phyloP scores from a whole-genome alignment of 352 stramenopile genomes.

The Blastocystis sp. region DNA sequence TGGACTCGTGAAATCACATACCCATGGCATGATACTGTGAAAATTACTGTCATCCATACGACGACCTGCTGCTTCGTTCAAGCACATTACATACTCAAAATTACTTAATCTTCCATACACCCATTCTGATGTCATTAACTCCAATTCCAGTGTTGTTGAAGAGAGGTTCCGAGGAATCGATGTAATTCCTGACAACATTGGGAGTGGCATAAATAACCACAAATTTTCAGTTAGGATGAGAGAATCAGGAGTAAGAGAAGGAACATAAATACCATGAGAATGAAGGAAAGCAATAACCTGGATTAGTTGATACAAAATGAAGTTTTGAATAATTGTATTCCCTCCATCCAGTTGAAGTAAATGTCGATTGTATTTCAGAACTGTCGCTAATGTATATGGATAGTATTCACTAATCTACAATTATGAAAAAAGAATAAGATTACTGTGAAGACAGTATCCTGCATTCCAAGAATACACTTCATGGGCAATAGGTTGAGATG shows the following conservation, averaged over 20 bases:
- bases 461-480: not conserved
- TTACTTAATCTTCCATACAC: slow-evolving; percentile 81
- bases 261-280: slow-evolving; percentile 27
- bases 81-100: slow-evolving; percentile 86
- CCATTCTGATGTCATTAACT: slow-evolving; percentile 79
- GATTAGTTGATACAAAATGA: slow-evolving; percentile 66
- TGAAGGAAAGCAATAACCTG: slow-evolving; percentile 68
- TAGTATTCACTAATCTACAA: slow-evolving; percentile 76
- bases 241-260: slow-evolving; percentile 4
- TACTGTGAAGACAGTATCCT: not conserved
- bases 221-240: slow-evolving; percentile 66
- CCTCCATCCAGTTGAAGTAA: slow-evolving; percentile 72
- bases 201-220: slow-evolving; percentile 66
- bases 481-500: slow-evolving; percentile 29
- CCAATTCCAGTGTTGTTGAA: not conserved
- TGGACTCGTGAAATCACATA: slow-evolving; percentile 81
- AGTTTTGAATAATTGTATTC: not conserved
- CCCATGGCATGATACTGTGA: slow-evolving; percentile 91
- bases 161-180: not conserved
- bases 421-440: not conserved
- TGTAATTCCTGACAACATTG: not conserved
- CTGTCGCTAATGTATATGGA: slow-evolving; percentile 75
- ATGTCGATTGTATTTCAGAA: slow-evolving; percentile 77
- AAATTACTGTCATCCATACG: slow-evolving; percentile 78
- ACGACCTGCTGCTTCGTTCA: slow-evolving; percentile 85